phyloP scores from a whole-genome alignment of 1,284 basidiomycete genomes.

The Ceratobasidium sp. region DNA sequence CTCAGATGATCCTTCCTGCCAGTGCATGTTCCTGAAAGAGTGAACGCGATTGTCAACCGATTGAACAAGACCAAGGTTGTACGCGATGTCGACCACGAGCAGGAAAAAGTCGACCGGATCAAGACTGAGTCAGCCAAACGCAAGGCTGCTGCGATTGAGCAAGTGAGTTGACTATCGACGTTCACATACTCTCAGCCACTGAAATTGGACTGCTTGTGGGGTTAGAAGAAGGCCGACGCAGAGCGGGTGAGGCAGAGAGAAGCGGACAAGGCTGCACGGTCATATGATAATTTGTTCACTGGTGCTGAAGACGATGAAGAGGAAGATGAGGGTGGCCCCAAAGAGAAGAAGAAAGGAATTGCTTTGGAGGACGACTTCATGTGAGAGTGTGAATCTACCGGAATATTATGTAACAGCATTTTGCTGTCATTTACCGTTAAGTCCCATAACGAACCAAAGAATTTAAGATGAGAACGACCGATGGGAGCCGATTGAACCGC shows the following conservation, averaged over 20 bases:
- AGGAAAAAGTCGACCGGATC: slow-evolving; percentile 86
- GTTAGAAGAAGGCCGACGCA: slow-evolving; percentile 77
- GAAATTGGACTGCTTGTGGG: slow-evolving; percentile 2
- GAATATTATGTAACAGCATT: background rate
- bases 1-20: slow-evolving; percentile 24
- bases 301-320: slow-evolving; percentile 49
- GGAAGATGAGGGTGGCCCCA: slow-evolving; percentile 57
- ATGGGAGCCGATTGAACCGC: background rate
- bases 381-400: slow-evolving; percentile 44
- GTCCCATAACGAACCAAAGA: background rate
- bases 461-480: background rate
- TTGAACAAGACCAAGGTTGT: slow-evolving; percentile 95
- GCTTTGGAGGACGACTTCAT: slow-evolving; percentile 55
- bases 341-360: slow-evolving; percentile 50
- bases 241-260: slow-evolving; percentile 76
- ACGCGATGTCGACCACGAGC: slow-evolving; percentile 90
- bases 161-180: slow-evolving; percentile 60
- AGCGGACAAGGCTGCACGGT: slow-evolving; percentile 81
- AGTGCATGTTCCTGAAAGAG: slow-evolving; percentile 85
- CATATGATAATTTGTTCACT: slow-evolving; percentile 78
- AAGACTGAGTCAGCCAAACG: slow-evolving; percentile 80
- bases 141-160: slow-evolving; percentile 73
- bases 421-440: background rate
- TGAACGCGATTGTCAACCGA: slow-evolving; percentile 93
- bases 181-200: background rate